Evolutionary conservation across 1,284 basidiomycete genomes (phyloP).

Genomic region (Chalciporus sp.): DNA sequence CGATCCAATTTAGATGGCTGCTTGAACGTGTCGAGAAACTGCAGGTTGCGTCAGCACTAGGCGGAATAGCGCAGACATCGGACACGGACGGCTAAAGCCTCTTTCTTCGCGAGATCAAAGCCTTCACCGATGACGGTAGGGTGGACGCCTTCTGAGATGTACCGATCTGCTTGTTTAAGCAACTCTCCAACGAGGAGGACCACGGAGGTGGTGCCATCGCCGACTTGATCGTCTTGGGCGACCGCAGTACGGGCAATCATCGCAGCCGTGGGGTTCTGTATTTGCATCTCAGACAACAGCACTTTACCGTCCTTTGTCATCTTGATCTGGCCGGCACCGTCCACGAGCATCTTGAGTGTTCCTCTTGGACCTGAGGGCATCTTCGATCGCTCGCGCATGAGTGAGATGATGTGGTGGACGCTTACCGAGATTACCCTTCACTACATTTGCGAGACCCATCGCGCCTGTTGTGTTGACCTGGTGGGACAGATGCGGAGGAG

Average conservation of each 20-base stretch:
- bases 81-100: slow-evolving; percentile 75
- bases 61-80: slow-evolving; percentile 14
- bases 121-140: slow-evolving; percentile 96
- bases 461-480: slow-evolving; percentile 92
- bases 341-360: slow-evolving; percentile 99
- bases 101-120: slow-evolving; percentile 97
- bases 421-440: slow-evolving; percentile 94
- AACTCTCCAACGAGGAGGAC: slow-evolving; percentile 97
- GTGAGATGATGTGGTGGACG: slow-evolving; percentile 22
- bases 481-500: slow-evolving; percentile 25
- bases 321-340: slow-evolving; percentile 99
- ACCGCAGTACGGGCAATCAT: slow-evolving; percentile 99
- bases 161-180: slow-evolving; percentile 97
- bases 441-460: slow-evolving; percentile 96
- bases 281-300: slow-evolving; percentile 99
- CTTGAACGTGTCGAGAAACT: slow-evolving; percentile 96
- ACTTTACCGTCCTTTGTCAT: slow-evolving; percentile 99
- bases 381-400: slow-evolving; percentile 20
- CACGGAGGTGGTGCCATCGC: slow-evolving; percentile 98
- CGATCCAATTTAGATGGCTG: slow-evolving; percentile 79
- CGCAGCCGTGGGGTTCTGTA: slow-evolving; percentile 98
- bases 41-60: slow-evolving; percentile 18
- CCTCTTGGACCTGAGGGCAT: slow-evolving; percentile 78
- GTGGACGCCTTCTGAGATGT: slow-evolving; percentile 97
- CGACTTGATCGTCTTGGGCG: slow-evolving; percentile 98